Conservation (phyloP, 1,284 basidiomycete species). For the Papiliotrema flavescens region DNA sequence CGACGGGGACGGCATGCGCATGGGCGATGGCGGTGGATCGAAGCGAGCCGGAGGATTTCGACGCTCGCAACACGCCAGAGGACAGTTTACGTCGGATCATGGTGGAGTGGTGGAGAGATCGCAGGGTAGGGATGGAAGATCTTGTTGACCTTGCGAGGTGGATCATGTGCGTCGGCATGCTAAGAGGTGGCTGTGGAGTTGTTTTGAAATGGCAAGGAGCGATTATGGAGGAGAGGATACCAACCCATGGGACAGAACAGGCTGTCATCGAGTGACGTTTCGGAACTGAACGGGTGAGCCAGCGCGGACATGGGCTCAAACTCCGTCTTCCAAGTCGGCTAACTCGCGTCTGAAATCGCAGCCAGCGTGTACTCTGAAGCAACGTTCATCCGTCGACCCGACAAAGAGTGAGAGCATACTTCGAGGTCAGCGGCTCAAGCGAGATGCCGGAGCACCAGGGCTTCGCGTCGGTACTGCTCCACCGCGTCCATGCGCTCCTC, state of each 20-base stretch:
- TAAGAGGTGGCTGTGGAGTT: neutral
- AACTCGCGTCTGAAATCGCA: too few species aligned
- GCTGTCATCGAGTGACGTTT: neutral
- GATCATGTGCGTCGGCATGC: neutral
- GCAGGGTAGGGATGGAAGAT: neutral
- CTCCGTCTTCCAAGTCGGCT: too few species aligned
- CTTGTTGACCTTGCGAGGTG: neutral
- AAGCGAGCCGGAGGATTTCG: conserved; percentile 2
- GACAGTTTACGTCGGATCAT: conserved; percentile 47
- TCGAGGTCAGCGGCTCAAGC: too few species aligned
- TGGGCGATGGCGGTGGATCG: conserved; percentile 11
- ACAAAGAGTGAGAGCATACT: too few species aligned
- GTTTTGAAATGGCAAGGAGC: neutral
- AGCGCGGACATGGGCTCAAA: too few species aligned
- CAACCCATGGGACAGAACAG: neutral
- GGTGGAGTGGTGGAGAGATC: conserved; percentile 5
- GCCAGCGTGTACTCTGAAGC: too few species aligned
- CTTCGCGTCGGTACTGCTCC: conserved; percentile 24
- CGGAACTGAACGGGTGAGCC: neutral
- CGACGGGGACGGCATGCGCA: conserved; percentile 4
- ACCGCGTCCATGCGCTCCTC: conserved; percentile 33
- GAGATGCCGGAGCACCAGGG: neutral
- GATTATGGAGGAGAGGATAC: neutral
- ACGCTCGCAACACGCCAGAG: conserved; percentile 32
- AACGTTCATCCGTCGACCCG: too few species aligned